Evolutionary conservation across 1,139 yeast genomes (phyloP), one percentile per base, ranked within the genome.

Genomic region (Pneumocystis jirovecii): DNA sequence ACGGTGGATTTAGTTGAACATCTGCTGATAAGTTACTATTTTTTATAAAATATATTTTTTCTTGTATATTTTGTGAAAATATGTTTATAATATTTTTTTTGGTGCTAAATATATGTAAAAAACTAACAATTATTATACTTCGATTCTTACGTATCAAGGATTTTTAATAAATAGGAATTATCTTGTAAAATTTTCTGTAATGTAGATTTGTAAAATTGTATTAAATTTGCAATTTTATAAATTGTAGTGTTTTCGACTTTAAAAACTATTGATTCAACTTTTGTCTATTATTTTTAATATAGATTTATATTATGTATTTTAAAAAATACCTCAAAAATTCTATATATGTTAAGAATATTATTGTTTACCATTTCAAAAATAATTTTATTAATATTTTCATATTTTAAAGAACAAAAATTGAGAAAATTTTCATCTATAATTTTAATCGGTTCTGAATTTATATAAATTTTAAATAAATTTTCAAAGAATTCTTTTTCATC

Each of bases 401-500:
- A 56, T 35, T 57, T 40, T 4, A 29, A 25, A 12, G 39, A 42
- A 60, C 7, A 60, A 31, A 29, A 21, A 60, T 15, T 60, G 4
- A 31, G n/a, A 40, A 39, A 31, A 3, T 57, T 34, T 34, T 42
- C 19, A 15, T 42, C 29, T 19, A 60, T 60, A 31, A 40, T 60
- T 15, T 60, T 21, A 60, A 60, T 15, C 4, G 45, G 21, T 60
- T 42, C 19, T 21, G 39, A 40, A 40, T 60, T 29, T 60, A 25
- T 61, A 45, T 66, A 10, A 29, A 44, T 34, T 17, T 68, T 80
- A 67, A 86, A 80, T 65, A 86, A 72, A 12, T 81, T 80, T 7
- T 81, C 80, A 19, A 93, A 80, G 50, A 86, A 80, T 73, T 95
- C 98, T 56, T 84, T 81, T 74, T 95, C 98, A 74, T 89, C 88